phyloP scores from a whole-genome alignment of 192 early-diverging fungal genomes.

The Globomyces pollinis-pini region DNA sequence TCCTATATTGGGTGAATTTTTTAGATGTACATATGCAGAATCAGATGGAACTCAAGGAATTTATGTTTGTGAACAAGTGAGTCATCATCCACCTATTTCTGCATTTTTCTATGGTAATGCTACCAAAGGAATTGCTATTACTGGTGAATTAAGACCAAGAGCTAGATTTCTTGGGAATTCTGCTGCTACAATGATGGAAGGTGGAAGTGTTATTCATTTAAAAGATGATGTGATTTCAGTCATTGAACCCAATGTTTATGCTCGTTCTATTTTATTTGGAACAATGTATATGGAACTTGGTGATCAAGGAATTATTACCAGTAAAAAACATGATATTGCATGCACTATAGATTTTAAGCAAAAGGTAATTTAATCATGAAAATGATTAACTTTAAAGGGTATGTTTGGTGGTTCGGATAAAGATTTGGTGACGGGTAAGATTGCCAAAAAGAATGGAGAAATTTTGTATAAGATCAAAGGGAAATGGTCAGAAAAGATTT shows the following conservation, averaged over 20 bases:
- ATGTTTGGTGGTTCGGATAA: conserved; percentile 71
- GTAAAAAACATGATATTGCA: conserved; percentile 64
- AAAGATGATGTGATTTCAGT: conserved; percentile 69
- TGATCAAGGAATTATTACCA: conserved; percentile 67
- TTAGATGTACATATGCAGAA: conserved; percentile 58
- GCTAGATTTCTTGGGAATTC: conserved; percentile 85
- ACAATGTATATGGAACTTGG: conserved; percentile 91
- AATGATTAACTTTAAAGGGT: conserved; percentile 58
- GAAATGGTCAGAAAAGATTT: conserved; percentile 75
- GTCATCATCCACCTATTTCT: conserved; percentile 85
- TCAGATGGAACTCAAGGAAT: conserved; percentile 39
- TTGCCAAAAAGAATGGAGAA: conserved; percentile 68
- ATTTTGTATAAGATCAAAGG: conserved; percentile 76
- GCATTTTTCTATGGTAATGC: conserved; percentile 78
- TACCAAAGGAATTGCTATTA: conserved; percentile 66
- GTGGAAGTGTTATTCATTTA: conserved; percentile 56
- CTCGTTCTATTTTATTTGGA: conserved; percentile 85
- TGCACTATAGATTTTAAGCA: conserved; percentile 85
- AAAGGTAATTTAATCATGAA: conserved; percentile 56
- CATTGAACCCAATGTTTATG: conserved; percentile 87
- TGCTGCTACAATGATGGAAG: conserved; percentile 81
- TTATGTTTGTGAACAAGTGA: conserved; percentile 82
- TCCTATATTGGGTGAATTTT: conserved; percentile 82
- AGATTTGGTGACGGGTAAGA: conserved; percentile 65
- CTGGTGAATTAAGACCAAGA: conserved; percentile 77